phyloP scores from a whole-genome alignment of 768 basidiomycete species.

The Candolleomyces aberdarensis region DNA sequence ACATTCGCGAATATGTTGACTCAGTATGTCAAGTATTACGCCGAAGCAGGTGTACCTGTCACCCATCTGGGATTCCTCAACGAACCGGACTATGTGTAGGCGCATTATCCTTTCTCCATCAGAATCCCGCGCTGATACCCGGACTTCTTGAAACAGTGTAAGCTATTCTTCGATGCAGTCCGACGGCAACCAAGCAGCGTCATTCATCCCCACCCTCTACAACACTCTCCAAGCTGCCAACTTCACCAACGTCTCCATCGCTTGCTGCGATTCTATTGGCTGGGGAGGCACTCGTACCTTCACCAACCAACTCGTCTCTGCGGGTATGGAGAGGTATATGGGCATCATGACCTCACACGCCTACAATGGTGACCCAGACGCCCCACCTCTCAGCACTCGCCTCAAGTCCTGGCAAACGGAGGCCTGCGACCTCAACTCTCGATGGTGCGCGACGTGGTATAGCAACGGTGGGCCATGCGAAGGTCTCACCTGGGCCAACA shows the following conservation, averaged over 20 bases:
- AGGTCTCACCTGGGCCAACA: slow-evolving; percentile 16
- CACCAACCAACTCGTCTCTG: slow-evolving; percentile 10
- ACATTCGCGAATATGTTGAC: slow-evolving; percentile 10
- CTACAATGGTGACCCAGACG: slow-evolving; percentile 14
- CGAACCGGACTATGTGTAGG: slow-evolving; percentile 14
- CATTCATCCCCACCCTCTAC: slow-evolving; percentile 15
- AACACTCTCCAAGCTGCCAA: slow-evolving; percentile 9
- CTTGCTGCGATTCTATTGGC: slow-evolving; percentile 14
- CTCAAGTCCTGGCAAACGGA: slow-evolving; percentile 16
- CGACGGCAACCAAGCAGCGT: slow-evolving; percentile 13
- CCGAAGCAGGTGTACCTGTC: slow-evolving; percentile 9
- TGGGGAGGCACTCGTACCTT: slow-evolving; percentile 10
- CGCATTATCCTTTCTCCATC: neutral
- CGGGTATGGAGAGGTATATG: slow-evolving; percentile 13
- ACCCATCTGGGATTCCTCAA: slow-evolving; percentile 14
- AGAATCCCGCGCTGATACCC: neutral
- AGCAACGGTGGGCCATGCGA: slow-evolving; percentile 14
- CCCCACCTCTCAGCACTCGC: slow-evolving; percentile 9
- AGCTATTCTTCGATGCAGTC: slow-evolving; percentile 16
- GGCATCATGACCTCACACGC: slow-evolving; percentile 9
- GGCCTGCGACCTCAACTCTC: slow-evolving; percentile 13
- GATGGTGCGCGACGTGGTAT: slow-evolving; percentile 16
- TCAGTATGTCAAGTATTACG: slow-evolving; percentile 15
- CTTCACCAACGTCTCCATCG: slow-evolving; percentile 3
- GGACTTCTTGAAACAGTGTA: neutral